Evolutionary conservation across 176 grass and related monocot species (phyloP).

Genomic region (Lolium multiflorum): DNA sequence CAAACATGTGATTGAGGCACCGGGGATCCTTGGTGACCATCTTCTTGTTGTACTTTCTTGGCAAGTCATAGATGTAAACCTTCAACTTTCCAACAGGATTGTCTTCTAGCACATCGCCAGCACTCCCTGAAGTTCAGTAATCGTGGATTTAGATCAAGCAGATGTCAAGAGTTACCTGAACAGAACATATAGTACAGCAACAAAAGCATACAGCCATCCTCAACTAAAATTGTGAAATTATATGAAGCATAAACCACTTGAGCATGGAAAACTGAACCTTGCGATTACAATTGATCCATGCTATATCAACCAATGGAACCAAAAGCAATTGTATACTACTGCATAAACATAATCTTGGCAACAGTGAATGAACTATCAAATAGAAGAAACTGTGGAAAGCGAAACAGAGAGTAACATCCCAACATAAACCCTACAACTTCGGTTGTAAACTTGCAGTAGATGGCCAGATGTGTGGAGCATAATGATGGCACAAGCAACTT

Average conservation of each 20-base stretch:
- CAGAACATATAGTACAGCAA: not conserved
- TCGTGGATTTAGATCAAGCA: not conserved
- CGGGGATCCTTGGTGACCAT: slow-evolving; percentile 92
- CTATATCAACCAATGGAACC: not conserved
- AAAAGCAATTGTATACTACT: not conserved
- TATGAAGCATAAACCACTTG: slow-evolving; percentile 11
- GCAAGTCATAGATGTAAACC: slow-evolving; percentile 92
- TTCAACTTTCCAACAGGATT: slow-evolving; percentile 91
- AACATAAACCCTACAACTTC: slow-evolving; percentile 18
- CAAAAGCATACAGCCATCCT: not conserved
- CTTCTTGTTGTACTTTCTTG: slow-evolving; percentile 97
- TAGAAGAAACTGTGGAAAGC: not conserved
- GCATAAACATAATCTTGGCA: slow-evolving; percentile 15
- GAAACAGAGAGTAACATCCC: not conserved
- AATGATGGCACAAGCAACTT: slow-evolving; percentile 1
- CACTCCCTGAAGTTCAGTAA: slow-evolving; percentile 69
- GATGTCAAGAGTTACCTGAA: not conserved
- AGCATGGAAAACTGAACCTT: slow-evolving; percentile 30
- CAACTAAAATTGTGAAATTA: slow-evolving; percentile 10
- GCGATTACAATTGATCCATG: not conserved
- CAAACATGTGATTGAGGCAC: slow-evolving; percentile 95
- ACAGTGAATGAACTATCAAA: not conserved
- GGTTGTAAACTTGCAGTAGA: not conserved
- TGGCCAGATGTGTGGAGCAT: not conserved
- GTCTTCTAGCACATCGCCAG: slow-evolving; percentile 97